These are phyloP conservation scores for Priceomyces carsonii DNA, from an alignment of 805 yeast species.

Conservation along the genomic window DNA sequence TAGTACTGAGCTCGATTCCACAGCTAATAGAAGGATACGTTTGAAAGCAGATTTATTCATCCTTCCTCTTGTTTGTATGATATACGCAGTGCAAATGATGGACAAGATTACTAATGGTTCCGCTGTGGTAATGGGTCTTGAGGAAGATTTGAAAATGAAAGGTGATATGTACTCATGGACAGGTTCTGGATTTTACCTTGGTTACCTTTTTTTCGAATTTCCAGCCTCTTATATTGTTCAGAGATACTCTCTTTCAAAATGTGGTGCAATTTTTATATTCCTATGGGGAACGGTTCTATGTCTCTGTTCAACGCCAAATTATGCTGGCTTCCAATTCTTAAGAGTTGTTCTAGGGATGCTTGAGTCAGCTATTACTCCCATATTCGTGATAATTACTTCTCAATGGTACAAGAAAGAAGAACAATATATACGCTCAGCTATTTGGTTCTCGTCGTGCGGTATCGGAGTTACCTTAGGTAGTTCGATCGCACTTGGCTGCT, in stretches of 20 bases:
- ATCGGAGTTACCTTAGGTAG: constrained; percentile 17
- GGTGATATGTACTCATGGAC: constrained; percentile 3
- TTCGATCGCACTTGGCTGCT: constrained; percentile 57
- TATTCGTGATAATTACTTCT: constrained; percentile 22
- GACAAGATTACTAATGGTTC: constrained; percentile 41
- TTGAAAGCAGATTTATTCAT: constrained; percentile 24
- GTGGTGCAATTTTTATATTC: constrained; percentile 27
- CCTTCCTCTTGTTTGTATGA: constrained; percentile 24
- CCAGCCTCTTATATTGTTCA: constrained; percentile 41
- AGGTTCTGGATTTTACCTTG: constrained; percentile 57
- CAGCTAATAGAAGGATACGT: constrained; percentile 13
- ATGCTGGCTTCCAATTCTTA: constrained; percentile 20
- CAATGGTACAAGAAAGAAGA: constrained; percentile 25
- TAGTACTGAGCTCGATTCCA: constrained; percentile 13
- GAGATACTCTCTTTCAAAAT: constrained; percentile 37
- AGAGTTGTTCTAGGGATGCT: constrained; percentile 19
- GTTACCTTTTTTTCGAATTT: constrained; percentile 30
- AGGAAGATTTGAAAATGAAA: constrained; percentile 32
- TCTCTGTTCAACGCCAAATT: constrained; percentile 22
- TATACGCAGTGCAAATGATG: constrained; percentile 31
- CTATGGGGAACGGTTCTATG: constrained; percentile 36
- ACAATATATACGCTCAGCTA: constrained; percentile 23
- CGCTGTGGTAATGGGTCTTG: constrained; percentile 40
- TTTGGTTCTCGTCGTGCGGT: constrained; percentile 29
- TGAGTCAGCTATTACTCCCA: constrained; percentile 25